Conservation (phyloP, 2,329 filamentous ascomycete species). For the Periconia sp. region DNA sequence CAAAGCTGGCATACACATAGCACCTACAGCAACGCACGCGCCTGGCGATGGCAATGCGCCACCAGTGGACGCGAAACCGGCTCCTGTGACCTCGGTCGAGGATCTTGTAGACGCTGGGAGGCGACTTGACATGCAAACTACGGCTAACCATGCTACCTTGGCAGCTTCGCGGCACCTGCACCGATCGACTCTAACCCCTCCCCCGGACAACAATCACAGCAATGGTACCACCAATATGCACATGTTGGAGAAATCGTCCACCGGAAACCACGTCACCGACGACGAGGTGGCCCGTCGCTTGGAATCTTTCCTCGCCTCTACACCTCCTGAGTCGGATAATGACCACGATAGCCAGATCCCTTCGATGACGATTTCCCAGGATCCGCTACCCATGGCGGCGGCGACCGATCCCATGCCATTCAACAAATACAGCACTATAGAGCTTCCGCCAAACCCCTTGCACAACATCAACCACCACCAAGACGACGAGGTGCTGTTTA, state of each 20-base stretch:
- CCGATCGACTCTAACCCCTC: constrained; percentile 42
- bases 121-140: constrained; percentile 38
- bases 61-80: constrained; percentile 22
- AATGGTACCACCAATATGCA: constrained; percentile 35
- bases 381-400: constrained; percentile 13
- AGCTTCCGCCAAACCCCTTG: constrained; percentile 20
- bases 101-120: constrained; percentile 51
- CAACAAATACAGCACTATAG: constrained; percentile 24
- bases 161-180: constrained; percentile 18
- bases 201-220: constrained; percentile 33
- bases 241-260: constrained; percentile 30
- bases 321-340: constrained; percentile 49
- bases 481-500: constrained; percentile 38
- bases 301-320: constrained; percentile 54
- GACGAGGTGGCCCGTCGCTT: constrained; percentile 51
- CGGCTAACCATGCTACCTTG: constrained; percentile 13
- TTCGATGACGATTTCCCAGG: constrained; percentile 31
- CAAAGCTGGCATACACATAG: constrained; percentile 78
- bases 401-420: constrained; percentile 9
- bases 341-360: constrained; percentile 28
- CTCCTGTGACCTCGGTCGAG: constrained; percentile 45
- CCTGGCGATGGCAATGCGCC: constrained; percentile 13
- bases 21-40: constrained; percentile 37
- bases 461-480: constrained; percentile 35
- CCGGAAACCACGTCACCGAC: constrained; percentile 42